Base-by-base conservation (phyloP, 495 filamentous ascomycete genomes). In the Penicillium fimorum region DNA sequence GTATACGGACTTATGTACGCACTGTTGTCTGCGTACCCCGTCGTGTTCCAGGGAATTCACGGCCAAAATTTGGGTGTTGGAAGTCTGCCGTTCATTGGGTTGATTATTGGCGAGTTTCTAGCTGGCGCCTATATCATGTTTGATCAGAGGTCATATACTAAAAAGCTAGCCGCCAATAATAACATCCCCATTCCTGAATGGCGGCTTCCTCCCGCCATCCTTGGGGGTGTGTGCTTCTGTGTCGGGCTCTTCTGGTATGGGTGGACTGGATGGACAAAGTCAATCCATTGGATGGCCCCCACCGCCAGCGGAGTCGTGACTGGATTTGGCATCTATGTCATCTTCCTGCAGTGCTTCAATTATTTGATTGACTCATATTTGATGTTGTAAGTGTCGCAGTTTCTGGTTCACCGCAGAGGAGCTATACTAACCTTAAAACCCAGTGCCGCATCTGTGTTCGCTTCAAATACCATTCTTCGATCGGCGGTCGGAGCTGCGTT, bases 381-480 rank as follows among this genome's bases (percentile, higher is more conserved):
- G 65, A 91, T 90, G 81, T 92, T 92, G 81, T 87, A 75, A 72
- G 83, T 80, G 7, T 25, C 22, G 13, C 27, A 44, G 3, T 33
- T 29, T 17, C 5, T 4, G 2, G 12, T 50, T 44, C 10, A 25
- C 35, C 22, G 17, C 11, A 12, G 25, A 29, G 17, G 4, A n/a
- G 13, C 13, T 42, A 24, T 54, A 30, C 48, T 58, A 40, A 63
- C 52, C 11, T 12, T 15, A 5, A 22, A 42, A 11, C 38, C 33
- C 58, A 84, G 79, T 62, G 91, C 91, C n/a, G 89, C 91, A 27
- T 93, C 90, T n/a, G 92, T 90, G 20, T 91, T 95, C 55, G 92
- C 92, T 24, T 91, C 84, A 40, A 96, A 95, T 70, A 94, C 91
- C 0, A 90, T 96, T 73, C 76, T 94, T 4, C 87, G 91, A 15